Evolutionary conservation across 2,329 filamentous ascomycete species (phyloP), one percentile per base, ranked within the genome.

Genomic region (Canariomyces notabilis): DNA sequence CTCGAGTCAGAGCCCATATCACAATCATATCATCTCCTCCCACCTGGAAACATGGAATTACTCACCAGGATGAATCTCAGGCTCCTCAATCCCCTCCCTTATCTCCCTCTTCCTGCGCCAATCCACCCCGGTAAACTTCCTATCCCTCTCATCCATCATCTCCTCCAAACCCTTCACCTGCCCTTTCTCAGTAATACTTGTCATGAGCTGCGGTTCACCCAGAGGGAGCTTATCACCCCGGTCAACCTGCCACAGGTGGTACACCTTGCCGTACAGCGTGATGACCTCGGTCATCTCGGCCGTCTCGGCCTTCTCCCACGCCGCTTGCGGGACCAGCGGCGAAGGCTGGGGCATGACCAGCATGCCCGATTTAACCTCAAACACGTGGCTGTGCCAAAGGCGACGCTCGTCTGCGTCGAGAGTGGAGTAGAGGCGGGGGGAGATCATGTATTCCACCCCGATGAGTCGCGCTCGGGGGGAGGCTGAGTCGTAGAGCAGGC

Each of bases 381-480:
- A 87, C 26, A 75, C 74, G 51, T 82, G 78, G n/a, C 79, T 83
- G 67, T 94, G 88, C 88, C 88, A 94, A 1, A 90, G 73, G 40
- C 76, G 77, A 31, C 85, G 80, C 67, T 95, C 89, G 16, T 82
- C 76, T 0, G 66, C 37, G 1, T 79, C 74, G 0, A 95, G 77
- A 0, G 76, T 79, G 31, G 77, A 72, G 68, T 83, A 94, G 0
- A 93, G 68, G 3, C 72, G 69, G 0, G 80, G 77, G 0, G 83
- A 82, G 57, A 95, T 82, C 87, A 93, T 90, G 71, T 94, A 94
- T 64, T 95, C 89, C 57, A 94, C 76, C 7, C 88, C 89, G 51
- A 95, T 87, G 15, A 95, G 76, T 0, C 84, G 77, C 0, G 87
- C 87, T 20, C 79, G 76, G 6, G 78, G 72, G 1, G 74, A 71